A percentile compares a stretch with the other conserved stretches of the same genome.
phyloP scores from a whole-genome alignment of 2,329 filamentous ascomycete species.

The Sporothrix brunneoviolacea region DNA sequence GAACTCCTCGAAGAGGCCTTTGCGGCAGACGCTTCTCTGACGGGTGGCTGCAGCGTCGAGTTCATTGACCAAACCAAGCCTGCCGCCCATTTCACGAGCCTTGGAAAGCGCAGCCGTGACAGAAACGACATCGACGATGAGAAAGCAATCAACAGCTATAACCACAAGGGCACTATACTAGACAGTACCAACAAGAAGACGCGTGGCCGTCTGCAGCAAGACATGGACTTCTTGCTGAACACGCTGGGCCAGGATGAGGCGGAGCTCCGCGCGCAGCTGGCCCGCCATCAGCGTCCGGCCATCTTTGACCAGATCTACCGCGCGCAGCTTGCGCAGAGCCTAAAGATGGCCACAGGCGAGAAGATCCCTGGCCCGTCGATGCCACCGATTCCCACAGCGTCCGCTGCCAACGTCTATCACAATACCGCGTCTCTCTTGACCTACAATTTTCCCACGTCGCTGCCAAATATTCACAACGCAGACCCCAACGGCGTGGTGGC shows the following conservation, averaged over 20 bases:
- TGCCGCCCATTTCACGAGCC: too few species aligned
- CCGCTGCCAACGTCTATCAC: neutral
- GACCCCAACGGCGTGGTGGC: neutral
- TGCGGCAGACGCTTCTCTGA: too few species aligned
- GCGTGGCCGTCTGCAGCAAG: neutral
- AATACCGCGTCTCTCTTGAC: neutral
- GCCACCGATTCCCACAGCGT: neutral
- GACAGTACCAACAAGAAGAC: neutral
- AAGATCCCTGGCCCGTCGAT: neutral
- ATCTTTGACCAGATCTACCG: slow-evolving; percentile 2
- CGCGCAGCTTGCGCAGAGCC: neutral
- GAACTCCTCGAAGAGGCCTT: too few species aligned
- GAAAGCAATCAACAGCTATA: neutral
- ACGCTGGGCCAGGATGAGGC: neutral
- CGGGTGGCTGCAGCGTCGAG: too few species aligned
- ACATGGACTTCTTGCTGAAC: neutral
- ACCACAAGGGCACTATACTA: too few species aligned
- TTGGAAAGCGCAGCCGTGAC: neutral
- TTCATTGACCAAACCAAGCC: too few species aligned
- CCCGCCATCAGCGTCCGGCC: slow-evolving; percentile 3
- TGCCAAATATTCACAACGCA: neutral
- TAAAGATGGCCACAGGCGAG: neutral
- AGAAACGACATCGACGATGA: neutral
- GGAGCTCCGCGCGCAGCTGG: neutral
- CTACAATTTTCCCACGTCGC: neutral